A percentile compares a stretch with the other conserved stretches of the same genome.
Evolutionary conservation across 202 grass and related monocot species (phyloP).

Genomic region (Zizania palustris): DNA sequence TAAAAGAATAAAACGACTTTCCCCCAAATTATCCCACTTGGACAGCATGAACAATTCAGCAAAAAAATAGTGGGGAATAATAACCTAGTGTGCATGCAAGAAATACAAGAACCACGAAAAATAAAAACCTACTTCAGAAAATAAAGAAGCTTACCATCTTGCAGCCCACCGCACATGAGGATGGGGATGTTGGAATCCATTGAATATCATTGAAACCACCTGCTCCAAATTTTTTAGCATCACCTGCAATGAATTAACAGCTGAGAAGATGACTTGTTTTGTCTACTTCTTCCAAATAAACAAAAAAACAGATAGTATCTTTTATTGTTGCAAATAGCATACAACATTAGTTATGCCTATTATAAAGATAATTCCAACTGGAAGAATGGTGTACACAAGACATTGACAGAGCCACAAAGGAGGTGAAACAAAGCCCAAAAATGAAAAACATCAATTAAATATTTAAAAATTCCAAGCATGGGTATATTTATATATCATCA

Average conservation of each 20-base stretch:
- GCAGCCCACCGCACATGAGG: too few relatives aligned
- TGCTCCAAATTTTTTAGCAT: slow-evolving; percentile 98
- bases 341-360: too few relatives aligned
- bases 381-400: neutral
- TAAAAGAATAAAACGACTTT: neutral
- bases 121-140: neutral
- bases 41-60: neutral
- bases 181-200: slow-evolving; percentile 80
- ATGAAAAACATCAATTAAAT: slow-evolving; percentile 8
- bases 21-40: neutral
- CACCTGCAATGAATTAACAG: slow-evolving; percentile 55
- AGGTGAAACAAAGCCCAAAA: neutral
- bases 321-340: too few relatives aligned
- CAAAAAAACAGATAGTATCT: neutral
- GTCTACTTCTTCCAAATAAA: neutral
- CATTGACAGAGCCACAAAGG: too few relatives aligned
- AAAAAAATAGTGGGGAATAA: neutral
- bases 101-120: neutral
- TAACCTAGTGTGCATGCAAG: neutral
- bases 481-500: neutral
- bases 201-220: slow-evolving; percentile 88
- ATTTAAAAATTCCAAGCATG: neutral
- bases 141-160: slow-evolving; percentile 40
- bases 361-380: neutral
- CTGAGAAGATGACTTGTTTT: slow-evolving; percentile 17